Evolutionary conservation across 2,329 filamentous ascomycete species (phyloP).

Genomic region (Thyridium curvatum): DNA sequence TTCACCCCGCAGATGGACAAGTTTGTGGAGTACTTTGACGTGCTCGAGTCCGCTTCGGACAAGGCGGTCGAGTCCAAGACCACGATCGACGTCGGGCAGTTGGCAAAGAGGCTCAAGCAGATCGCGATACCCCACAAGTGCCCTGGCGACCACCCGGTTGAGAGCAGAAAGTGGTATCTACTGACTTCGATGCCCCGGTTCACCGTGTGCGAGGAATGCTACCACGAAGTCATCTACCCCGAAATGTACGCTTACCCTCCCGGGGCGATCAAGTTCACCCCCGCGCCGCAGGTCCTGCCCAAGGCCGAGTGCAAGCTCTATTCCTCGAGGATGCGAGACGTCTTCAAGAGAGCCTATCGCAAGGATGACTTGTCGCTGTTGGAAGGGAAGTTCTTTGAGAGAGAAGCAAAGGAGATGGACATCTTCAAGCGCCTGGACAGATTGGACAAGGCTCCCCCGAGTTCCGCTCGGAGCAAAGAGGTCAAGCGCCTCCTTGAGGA

Average conservation of each 20-base stretch:
- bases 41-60: slow-evolving; percentile 52
- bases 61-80: slow-evolving; percentile 34
- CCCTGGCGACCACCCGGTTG: slow-evolving; percentile 52
- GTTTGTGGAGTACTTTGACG: slow-evolving; percentile 55
- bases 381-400: slow-evolving; percentile 47
- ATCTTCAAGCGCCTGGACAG: slow-evolving; percentile 46
- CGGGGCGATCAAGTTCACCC: slow-evolving; percentile 56
- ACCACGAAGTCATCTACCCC: slow-evolving; percentile 71
- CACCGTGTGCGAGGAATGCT: slow-evolving; percentile 84
- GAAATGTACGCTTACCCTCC: slow-evolving; percentile 44
- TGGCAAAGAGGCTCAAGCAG: slow-evolving; percentile 58
- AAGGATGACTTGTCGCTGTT: slow-evolving; percentile 63
- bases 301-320: slow-evolving; percentile 69
- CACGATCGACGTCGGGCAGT: slow-evolving; percentile 49
- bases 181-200: slow-evolving; percentile 71
- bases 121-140: slow-evolving; percentile 58
- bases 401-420: slow-evolving; percentile 52
- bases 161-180: slow-evolving; percentile 67
- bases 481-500: slow-evolving; percentile 45
- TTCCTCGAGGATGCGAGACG: slow-evolving; percentile 67
- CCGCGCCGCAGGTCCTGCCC: slow-evolving; percentile 48
- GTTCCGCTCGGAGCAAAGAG: slow-evolving; percentile 28
- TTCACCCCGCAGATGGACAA: slow-evolving; percentile 43
- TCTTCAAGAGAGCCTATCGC: slow-evolving; percentile 62
- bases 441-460: slow-evolving; percentile 28